phyloP scores from a whole-genome alignment of 306 rosid genomes.

The Vigna angularis region DNA sequence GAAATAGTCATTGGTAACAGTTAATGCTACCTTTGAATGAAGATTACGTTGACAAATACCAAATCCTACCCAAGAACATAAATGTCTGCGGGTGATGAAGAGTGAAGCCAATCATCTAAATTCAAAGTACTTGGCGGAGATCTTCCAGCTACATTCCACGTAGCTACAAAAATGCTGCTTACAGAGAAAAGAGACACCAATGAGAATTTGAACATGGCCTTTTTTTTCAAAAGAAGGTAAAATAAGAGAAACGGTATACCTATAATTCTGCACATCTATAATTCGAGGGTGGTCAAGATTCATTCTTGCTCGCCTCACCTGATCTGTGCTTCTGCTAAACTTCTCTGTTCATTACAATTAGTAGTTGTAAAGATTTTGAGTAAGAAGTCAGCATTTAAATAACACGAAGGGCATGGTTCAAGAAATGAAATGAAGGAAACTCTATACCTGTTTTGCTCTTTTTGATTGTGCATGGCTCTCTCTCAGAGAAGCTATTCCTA shows the following conservation, averaged over 20 bases:
- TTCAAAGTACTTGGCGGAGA: conserved; percentile 86
- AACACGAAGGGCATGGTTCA: conserved; percentile 25
- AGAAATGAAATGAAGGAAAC: conserved; percentile 11
- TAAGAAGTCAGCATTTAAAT: not conserved
- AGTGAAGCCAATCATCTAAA: conserved; percentile 95
- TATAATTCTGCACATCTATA: conserved; percentile 92
- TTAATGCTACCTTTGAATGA: conserved; percentile 24
- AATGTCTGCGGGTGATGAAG: conserved; percentile 96
- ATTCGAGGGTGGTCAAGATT: conserved; percentile 98
- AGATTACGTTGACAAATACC: conserved; percentile 17
- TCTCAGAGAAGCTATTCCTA: conserved; percentile 94
- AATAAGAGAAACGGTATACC: conserved; percentile 55
- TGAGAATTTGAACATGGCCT: conserved; percentile 39
- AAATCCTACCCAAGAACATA: conserved; percentile 95
- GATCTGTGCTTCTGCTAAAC: conserved; percentile 74
- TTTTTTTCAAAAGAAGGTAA: not conserved
- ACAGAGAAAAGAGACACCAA: conserved; percentile 33
- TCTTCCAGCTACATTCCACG: conserved; percentile 99
- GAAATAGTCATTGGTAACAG: conserved; percentile 35
- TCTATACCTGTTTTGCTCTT: conserved; percentile 95
- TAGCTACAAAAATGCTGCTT: conserved; percentile 88
- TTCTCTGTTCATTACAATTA: conserved; percentile 73
- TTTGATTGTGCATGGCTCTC: conserved; percentile 88
- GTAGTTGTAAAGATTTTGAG: not conserved
- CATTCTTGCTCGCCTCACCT: conserved; percentile 79